Base-by-base conservation (phyloP, 2,329 filamentous ascomycete species). In the Neocatenulostroma microsporum region DNA sequence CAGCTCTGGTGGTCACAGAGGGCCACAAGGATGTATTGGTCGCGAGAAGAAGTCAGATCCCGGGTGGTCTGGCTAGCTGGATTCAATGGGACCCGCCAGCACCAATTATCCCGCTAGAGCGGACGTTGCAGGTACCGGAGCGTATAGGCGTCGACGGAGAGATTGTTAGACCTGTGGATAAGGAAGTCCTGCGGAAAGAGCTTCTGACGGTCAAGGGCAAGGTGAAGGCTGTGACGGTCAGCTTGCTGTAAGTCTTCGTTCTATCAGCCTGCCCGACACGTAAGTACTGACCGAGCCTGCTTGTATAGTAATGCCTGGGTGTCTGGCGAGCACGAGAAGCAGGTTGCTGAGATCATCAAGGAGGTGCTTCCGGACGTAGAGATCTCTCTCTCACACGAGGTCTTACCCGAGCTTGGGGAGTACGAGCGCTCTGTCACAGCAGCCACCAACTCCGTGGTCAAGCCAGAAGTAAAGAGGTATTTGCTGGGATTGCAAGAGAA, bases 221-320 rank as follows among this genome's bases (percentile, higher is more conserved):
- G 31, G 49, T 50, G 5, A 45, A 49, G 36, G 49, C 49, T 19
- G 49, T 52, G 19, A 52, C 49, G 11, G 39, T 52, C 21, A 49
- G 46, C 35, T 36, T 52, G 36, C 34, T 52, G 4, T n/a, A n/a
- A n/a, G n/a, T n/a, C n/a, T n/a, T n/a, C n/a, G n/a, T n/a, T n/a
- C n/a, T n/a, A n/a, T n/a, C n/a, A n/a, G n/a, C n/a, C n/a, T n/a
- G n/a, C n/a, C n/a, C n/a, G n/a, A n/a, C n/a, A n/a, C n/a, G n/a
- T n/a, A n/a, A n/a, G n/a, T n/a, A n/a, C n/a, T n/a, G n/a, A n/a
- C n/a, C n/a, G n/a, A n/a, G n/a, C n/a, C n/a, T n/a, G n/a, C n/a
- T n/a, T n/a, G n/a, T n/a, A n/a, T n/a, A n/a, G n/a, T n/a, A 52
- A 52, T 34, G 45, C 49, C 5, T 52, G 49, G 49, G 48, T 50